phyloP scores from a whole-genome alignment of 73 alveolate genomes.

The Tetrahymena thermophila region DNA sequence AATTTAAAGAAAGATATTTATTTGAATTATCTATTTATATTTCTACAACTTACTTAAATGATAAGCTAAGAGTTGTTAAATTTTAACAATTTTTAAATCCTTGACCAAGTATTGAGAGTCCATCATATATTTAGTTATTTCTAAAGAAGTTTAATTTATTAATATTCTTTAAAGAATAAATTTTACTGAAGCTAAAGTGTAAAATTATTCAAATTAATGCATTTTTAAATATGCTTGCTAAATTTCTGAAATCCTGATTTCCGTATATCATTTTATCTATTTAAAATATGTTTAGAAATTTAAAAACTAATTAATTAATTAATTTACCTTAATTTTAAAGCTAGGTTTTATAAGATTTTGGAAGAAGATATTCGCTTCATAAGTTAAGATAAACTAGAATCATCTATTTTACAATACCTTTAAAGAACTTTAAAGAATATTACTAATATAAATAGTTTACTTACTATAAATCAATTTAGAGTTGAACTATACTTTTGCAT shows the following conservation, averaged over 20 bases:
- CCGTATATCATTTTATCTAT: background rate
- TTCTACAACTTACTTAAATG: background rate
- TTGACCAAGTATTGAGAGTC: background rate
- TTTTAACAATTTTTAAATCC: background rate
- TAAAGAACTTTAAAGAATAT: background rate
- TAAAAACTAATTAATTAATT: background rate
- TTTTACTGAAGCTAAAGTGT: background rate
- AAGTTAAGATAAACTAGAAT: background rate
- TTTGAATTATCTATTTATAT: too few relatives aligned
- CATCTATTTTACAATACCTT: background rate
- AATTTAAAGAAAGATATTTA: too few relatives aligned
- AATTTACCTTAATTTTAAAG: background rate
- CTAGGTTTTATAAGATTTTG: background rate
- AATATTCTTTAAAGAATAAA: background rate
- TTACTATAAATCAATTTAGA: background rate
- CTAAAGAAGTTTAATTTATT: background rate
- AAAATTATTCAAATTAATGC: background rate
- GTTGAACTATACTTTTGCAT: background rate
- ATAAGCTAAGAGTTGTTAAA: background rate
- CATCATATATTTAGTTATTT: background rate
- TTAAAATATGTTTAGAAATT: background rate
- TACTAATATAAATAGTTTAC: too few relatives aligned
- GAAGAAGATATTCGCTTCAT: background rate
- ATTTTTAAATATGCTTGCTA: background rate
- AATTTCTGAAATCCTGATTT: background rate